A percentile compares a stretch with the other conserved stretches of the same genome.
Evolutionary conservation across 2,329 filamentous ascomycete genomes (phyloP).

Genomic region (Pochonia chlamydosporia): DNA sequence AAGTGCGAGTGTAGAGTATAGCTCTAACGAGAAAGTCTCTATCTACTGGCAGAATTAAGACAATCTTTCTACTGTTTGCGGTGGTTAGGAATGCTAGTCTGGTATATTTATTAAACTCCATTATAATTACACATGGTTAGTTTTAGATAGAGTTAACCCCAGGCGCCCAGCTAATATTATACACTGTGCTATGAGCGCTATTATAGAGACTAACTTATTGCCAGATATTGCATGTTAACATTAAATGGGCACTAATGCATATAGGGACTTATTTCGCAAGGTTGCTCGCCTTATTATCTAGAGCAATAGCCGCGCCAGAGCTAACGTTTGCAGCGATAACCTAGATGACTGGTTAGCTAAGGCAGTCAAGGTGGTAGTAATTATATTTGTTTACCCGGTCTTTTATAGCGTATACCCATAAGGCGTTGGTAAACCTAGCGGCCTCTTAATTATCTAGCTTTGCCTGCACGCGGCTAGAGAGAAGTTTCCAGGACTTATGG

Average conservation of each 20-base stretch:
- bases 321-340: too few species aligned
- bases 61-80: constrained; percentile 6
- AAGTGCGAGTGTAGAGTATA: background rate
- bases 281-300: constrained; percentile 9
- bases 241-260: constrained; percentile 9
- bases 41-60: constrained; percentile 8
- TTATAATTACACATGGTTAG: constrained; percentile 9
- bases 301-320: too few species aligned
- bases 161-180: constrained; percentile 12
- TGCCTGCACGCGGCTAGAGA: too few species aligned
- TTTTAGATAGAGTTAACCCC: constrained; percentile 10
- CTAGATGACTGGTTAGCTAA: too few species aligned
- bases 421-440: too few species aligned
- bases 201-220: constrained; percentile 10
- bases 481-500: too few species aligned
- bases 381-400: too few species aligned
- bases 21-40: background rate
- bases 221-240: constrained; percentile 10
- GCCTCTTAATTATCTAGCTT: too few species aligned
- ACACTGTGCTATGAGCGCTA: constrained; percentile 11
- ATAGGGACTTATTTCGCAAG: constrained; percentile 10
- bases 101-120: constrained; percentile 11
- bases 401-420: too few species aligned
- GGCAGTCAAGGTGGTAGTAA: too few species aligned
- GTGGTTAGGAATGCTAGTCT: constrained; percentile 9